These are phyloP conservation scores for Penicillium hesseltinei DNA, from an alignment of 2,329 filamentous ascomycete genomes.

Conservation along the genomic window DNA sequence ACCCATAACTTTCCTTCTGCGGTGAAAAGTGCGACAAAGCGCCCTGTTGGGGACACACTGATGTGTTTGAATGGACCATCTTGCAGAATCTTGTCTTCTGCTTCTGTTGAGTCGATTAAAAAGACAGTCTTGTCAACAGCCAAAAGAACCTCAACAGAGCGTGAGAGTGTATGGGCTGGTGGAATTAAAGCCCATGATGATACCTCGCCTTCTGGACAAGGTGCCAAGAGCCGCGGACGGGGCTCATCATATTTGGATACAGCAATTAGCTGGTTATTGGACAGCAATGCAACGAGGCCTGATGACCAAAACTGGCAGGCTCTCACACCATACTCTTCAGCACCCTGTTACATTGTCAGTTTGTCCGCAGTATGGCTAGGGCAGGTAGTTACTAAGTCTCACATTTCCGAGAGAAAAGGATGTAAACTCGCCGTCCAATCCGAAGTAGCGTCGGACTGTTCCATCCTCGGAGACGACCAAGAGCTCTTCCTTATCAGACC, in stretches of 20 bases:
- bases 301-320: constrained; percentile 89
- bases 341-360: constrained; percentile 52
- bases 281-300: constrained; percentile 88
- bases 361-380: no score
- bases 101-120: constrained; percentile 82
- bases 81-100: constrained; percentile 85
- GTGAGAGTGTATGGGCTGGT: constrained; percentile 81
- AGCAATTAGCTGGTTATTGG: constrained; percentile 80
- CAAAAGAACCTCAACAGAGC: constrained; percentile 87
- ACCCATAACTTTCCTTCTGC: constrained; percentile 83
- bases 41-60: constrained; percentile 85
- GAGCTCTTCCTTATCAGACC: constrained; percentile 93
- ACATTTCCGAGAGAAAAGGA: constrained; percentile 87
- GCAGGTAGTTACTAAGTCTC: constrained; percentile 12
- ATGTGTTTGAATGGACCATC: constrained; percentile 92
- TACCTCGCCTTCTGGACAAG: constrained; percentile 73
- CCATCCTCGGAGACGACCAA: constrained; percentile 87
- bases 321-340: constrained; percentile 82
- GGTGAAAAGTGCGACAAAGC: constrained; percentile 84
- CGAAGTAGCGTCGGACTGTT: constrained; percentile 83
- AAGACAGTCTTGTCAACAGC: constrained; percentile 82
- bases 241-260: constrained; percentile 92
- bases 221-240: constrained; percentile 76
- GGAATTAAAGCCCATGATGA: constrained; percentile 88
- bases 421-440: constrained; percentile 90